These are phyloP conservation scores for Lojkania enalia DNA, from an alignment of 2,329 filamentous ascomycete species.

Conservation along the genomic window DNA sequence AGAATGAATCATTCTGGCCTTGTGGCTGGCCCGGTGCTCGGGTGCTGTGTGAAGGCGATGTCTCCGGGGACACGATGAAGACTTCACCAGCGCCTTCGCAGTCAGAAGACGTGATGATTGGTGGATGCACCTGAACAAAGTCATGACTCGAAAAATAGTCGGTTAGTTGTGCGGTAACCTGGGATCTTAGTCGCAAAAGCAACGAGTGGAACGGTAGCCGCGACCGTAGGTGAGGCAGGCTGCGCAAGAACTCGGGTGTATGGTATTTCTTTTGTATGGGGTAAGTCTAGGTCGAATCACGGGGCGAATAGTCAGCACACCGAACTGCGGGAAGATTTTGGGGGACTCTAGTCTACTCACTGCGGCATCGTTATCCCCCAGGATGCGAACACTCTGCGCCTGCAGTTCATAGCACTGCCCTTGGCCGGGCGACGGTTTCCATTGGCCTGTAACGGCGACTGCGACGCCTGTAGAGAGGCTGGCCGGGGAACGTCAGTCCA, in stretches of 20 bases:
- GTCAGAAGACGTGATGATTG: constrained; percentile 93
- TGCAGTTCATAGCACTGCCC: constrained; percentile 80
- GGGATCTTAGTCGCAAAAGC: constrained; percentile 80
- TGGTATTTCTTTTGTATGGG: constrained; percentile 98
- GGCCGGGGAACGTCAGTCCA: constrained; percentile 9
- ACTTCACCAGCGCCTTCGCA: constrained; percentile 97
- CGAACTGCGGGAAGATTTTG: constrained; percentile 2
- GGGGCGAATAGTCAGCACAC: constrained; percentile 22
- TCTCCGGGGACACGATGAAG: constrained; percentile 64
- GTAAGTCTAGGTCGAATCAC: constrained; percentile 64
- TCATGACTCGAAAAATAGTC: constrained; percentile 72
- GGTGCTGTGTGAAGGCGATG: constrained; percentile 21
- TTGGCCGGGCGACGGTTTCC: constrained; percentile 70
- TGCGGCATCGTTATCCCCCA: constrained; percentile 78
- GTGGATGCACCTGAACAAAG: constrained; percentile 85
- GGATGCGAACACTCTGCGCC: constrained; percentile 67
- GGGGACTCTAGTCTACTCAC: constrained; percentile 56
- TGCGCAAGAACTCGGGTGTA: constrained; percentile 82
- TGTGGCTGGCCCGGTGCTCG: constrained; percentile 28
- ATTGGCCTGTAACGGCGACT: constrained; percentile 75
- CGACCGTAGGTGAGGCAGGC: constrained; percentile 82
- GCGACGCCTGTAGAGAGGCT: constrained; percentile 83
- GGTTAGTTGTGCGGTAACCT: constrained; percentile 72
- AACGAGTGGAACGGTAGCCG: constrained; percentile 80
- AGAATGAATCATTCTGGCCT: constrained; percentile 62